Conservation (phyloP, 192 early-diverging fungal species). For the Oehlia diaphana region DNA sequence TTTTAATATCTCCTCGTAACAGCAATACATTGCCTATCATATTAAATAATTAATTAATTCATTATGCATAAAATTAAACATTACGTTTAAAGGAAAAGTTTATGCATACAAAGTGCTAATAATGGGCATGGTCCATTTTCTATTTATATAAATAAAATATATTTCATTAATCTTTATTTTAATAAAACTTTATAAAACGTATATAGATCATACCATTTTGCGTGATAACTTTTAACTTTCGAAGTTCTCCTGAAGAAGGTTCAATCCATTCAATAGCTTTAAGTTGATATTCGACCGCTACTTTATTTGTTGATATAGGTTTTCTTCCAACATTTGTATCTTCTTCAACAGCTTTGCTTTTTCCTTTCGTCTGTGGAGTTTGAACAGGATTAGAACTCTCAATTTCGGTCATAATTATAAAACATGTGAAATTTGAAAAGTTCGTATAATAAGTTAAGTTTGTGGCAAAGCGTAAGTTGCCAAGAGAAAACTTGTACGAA, state of each 20-base stretch:
- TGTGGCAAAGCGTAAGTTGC: too few species aligned
- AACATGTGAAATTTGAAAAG: too few species aligned
- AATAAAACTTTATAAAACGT: neutral
- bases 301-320: neutral
- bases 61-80: neutral
- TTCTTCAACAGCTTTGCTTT: constrained; percentile 17
- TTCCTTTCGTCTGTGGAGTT: constrained; percentile 3
- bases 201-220: constrained; percentile 65
- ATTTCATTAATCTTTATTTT: too few species aligned
- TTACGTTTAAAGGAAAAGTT: neutral
- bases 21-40: constrained; percentile 72
- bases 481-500: too few species aligned
- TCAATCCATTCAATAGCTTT: constrained; percentile 73
- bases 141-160: constrained; percentile 29
- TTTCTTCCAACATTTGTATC: neutral
- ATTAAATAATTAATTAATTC: neutral
- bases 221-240: constrained; percentile 74
- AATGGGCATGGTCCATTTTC: constrained; percentile 93
- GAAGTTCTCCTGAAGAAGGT: constrained; percentile 46
- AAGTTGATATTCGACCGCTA: constrained; percentile 61
- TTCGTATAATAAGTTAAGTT: too few species aligned
- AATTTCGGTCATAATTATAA: neutral
- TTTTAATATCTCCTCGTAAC: constrained; percentile 64
- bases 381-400: neutral
- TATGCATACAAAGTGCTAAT: constrained; percentile 62